Conservation (phyloP, 148 eudicot species). For the Bassia scoparia region DNA sequence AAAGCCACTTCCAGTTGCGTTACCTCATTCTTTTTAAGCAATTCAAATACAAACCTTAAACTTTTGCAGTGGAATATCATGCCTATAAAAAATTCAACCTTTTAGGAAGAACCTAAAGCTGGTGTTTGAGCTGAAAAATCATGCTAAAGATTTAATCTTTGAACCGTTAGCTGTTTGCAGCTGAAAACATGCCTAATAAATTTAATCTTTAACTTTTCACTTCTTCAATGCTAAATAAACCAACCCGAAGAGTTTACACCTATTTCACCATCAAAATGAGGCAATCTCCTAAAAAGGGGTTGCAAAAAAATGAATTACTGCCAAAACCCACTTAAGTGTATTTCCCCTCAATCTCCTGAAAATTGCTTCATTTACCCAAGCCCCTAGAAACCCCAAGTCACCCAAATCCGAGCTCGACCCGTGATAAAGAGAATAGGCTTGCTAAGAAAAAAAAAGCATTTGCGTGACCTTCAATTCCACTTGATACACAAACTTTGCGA, state of each 20-base stretch:
- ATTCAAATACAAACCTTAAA: too few species aligned
- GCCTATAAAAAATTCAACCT: too few species aligned
- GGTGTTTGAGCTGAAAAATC: background rate
- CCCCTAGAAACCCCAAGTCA: conserved; percentile 42
- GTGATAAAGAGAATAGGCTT: conserved; percentile 36
- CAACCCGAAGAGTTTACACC: conserved; percentile 24
- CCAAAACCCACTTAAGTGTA: conserved; percentile 4
- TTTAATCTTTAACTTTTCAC: background rate
- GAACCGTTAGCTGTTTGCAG: too few species aligned
- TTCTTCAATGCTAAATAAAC: conserved; percentile 18
- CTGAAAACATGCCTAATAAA: too few species aligned
- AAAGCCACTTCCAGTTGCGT: conserved; percentile 12
- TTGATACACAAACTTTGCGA: conserved; percentile 30
- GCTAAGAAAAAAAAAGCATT: conserved; percentile 52
- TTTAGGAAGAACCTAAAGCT: too few species aligned
- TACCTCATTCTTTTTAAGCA: background rate
- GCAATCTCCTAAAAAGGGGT: conserved; percentile 12
- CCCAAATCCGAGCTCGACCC: conserved; percentile 36
- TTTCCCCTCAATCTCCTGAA: conserved; percentile 40
- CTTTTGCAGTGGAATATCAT: too few species aligned
- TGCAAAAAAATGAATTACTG: conserved; percentile 6
- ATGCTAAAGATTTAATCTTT: background rate
- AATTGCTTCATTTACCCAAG: conserved; percentile 31
- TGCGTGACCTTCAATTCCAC: conserved; percentile 56
- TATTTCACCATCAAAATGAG: conserved; percentile 16